These are phyloP conservation scores for Phyllosticta citribraziliensis DNA, from an alignment of 2,329 filamentous ascomycete genomes.

Conservation along the genomic window DNA sequence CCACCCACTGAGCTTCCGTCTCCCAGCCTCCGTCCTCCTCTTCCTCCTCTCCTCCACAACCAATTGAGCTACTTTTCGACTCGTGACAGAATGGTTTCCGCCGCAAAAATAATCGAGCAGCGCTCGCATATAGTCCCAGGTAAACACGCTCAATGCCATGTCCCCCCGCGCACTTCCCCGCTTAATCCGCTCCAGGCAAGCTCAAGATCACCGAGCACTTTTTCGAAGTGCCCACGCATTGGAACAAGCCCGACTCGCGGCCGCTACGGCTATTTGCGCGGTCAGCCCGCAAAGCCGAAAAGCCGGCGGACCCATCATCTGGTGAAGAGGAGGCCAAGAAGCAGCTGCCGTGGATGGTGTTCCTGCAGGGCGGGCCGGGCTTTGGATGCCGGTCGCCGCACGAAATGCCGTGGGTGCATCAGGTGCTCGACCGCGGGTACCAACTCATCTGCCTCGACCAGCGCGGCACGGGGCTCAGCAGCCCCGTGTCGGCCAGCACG, in stretches of 20 bases:
- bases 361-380: conserved; percentile 79
- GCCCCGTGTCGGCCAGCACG: conserved; percentile 64
- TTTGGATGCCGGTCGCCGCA: conserved; percentile 68
- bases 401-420: conserved; percentile 58
- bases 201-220: conserved; percentile 70
- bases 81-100: conserved; percentile 17
- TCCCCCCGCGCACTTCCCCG: neutral
- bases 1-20: neutral
- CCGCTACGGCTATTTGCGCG: conserved; percentile 67
- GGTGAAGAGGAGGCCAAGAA: conserved; percentile 31
- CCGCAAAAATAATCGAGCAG: conserved; percentile 39
- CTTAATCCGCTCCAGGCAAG: conserved; percentile 44
- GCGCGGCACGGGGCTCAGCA: conserved; percentile 77
- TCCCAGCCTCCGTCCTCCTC: neutral
- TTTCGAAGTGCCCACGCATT: conserved; percentile 46
- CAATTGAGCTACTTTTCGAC: neutral
- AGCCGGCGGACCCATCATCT: conserved; percentile 41
- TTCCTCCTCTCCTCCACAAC: neutral
- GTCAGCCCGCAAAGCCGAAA: conserved; percentile 57
- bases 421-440: conserved; percentile 69
- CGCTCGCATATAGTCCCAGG: conserved; percentile 36
- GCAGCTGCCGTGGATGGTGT: conserved; percentile 53
- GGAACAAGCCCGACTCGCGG: conserved; percentile 5
- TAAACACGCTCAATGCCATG: conserved; percentile 13
- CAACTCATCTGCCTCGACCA: conserved; percentile 82